A percentile compares a stretch with the other conserved stretches of the same genome.
Evolutionary conservation across 306 rosid genomes (phyloP).

Genomic region (Sphenostylis stenocarpa): DNA sequence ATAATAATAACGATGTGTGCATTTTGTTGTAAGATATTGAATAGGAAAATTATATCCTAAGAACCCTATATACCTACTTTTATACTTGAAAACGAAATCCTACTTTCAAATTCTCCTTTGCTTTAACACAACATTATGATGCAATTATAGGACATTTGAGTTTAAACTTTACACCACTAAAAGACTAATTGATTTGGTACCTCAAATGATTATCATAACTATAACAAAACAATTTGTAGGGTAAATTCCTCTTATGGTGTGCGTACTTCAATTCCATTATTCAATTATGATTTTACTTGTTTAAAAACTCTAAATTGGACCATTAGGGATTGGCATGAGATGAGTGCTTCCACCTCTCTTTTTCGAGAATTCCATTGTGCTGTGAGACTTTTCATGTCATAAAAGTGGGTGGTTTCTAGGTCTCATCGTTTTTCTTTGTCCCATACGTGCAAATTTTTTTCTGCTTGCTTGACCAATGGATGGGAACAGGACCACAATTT

Average conservation of each 20-base stretch:
- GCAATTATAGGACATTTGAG: constrained; percentile 10
- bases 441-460: neutral
- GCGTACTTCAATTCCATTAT: constrained; percentile 1
- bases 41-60: constrained; percentile 20
- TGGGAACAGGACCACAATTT: neutral
- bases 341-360: neutral
- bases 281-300: neutral
- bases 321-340: neutral
- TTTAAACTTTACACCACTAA: constrained; percentile 8
- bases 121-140: constrained; percentile 6
- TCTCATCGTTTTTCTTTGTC: neutral
- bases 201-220: neutral
- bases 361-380: neutral
- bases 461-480: neutral
- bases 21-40: neutral
- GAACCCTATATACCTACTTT: constrained; percentile 6
- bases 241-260: neutral
- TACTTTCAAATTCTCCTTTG: neutral
- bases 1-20: neutral
- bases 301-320: too few relatives aligned
- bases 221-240: neutral
- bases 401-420: neutral
- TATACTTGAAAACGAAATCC: constrained; percentile 18
- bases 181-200: neutral
- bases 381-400: neutral